Evolutionary conservation across 345 rosid genomes (phyloP).

Genomic region (Salix dunnii): DNA sequence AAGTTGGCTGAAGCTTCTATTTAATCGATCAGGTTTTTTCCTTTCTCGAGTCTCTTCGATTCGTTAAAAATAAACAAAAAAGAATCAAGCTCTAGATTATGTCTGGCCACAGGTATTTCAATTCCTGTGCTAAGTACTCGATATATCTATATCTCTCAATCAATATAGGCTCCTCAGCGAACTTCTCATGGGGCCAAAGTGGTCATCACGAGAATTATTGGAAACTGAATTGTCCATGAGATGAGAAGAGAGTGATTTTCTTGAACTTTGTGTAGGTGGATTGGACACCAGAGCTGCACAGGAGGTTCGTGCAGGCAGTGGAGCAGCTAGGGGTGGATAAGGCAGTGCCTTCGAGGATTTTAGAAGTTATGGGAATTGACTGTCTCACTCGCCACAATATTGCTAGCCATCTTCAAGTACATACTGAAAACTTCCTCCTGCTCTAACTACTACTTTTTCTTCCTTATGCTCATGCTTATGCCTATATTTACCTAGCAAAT

Average conservation of each 20-base stretch:
- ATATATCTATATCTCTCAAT: background rate
- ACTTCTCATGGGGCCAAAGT: slow-evolving; percentile 6
- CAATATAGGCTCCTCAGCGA: background rate
- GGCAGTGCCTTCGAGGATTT: slow-evolving; percentile 93
- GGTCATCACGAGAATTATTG: slow-evolving; percentile 32
- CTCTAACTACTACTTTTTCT: background rate
- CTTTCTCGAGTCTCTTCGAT: background rate
- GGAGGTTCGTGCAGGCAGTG: slow-evolving; percentile 91
- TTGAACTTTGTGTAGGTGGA: slow-evolving; percentile 66
- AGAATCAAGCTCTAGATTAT: background rate
- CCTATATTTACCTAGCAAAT: background rate
- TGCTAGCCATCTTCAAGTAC: slow-evolving; percentile 94
- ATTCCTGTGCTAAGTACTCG: background rate
- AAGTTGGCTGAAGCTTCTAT: background rate
- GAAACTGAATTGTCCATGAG: slow-evolving; percentile 8
- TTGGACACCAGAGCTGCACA: slow-evolving; percentile 94
- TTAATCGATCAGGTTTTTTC: background rate
- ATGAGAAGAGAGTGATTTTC: background rate
- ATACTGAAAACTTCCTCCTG: background rate
- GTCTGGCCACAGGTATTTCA: background rate
- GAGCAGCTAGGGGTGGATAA: slow-evolving; percentile 92
- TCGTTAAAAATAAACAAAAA: background rate
- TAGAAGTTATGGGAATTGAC: slow-evolving; percentile 84
- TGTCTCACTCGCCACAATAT: slow-evolving; percentile 95
- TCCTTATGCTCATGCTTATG: background rate